A percentile compares a stretch with the other conserved stretches of the same genome.
phyloP scores from a whole-genome alignment of 345 rosid genomes.

The Eucalyptus rudis region DNA sequence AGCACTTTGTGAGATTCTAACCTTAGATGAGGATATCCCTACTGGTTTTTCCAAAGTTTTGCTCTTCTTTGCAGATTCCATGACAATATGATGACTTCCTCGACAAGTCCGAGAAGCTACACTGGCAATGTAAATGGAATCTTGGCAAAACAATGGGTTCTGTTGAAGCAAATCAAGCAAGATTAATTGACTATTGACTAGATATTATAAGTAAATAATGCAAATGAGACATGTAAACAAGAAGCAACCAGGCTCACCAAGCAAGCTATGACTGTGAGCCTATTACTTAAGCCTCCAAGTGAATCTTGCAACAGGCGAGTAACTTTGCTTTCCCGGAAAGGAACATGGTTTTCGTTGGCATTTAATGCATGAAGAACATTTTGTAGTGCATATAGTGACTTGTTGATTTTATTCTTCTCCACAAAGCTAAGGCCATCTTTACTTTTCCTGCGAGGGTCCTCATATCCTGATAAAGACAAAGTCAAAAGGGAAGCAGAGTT shows the following conservation, averaged over 20 bases:
- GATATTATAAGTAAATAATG: background rate
- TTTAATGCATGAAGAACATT: conserved; percentile 58
- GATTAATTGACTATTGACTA: background rate
- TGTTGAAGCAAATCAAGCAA: background rate
- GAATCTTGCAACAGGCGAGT: conserved; percentile 68
- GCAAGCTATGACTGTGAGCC: conserved; percentile 49
- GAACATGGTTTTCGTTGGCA: conserved; percentile 49
- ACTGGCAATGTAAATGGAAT: conserved; percentile 49
- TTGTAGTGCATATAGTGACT: conserved; percentile 55
- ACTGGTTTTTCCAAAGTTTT: conserved; percentile 11
- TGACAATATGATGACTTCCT: conserved; percentile 6
- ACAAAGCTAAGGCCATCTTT: conserved; percentile 9
- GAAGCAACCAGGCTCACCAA: conserved; percentile 28
- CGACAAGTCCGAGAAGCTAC: conserved; percentile 55
- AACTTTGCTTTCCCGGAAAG: conserved; percentile 72
- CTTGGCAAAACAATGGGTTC: conserved; percentile 60
- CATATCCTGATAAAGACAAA: conserved; percentile 37
- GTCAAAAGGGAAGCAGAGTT: background rate
- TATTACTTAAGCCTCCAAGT: conserved; percentile 26
- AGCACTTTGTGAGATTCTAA: conserved; percentile 7
- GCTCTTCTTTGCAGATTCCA: conserved; percentile 21
- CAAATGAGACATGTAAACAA: background rate
- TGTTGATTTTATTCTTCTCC: conserved; percentile 43
- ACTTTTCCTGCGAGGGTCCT: conserved; percentile 40
- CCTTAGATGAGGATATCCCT: conserved; percentile 13